Evolutionary conservation across 2,329 filamentous ascomycete genomes (phyloP).

Genomic region (Sporothrix brunneoviolacea): DNA sequence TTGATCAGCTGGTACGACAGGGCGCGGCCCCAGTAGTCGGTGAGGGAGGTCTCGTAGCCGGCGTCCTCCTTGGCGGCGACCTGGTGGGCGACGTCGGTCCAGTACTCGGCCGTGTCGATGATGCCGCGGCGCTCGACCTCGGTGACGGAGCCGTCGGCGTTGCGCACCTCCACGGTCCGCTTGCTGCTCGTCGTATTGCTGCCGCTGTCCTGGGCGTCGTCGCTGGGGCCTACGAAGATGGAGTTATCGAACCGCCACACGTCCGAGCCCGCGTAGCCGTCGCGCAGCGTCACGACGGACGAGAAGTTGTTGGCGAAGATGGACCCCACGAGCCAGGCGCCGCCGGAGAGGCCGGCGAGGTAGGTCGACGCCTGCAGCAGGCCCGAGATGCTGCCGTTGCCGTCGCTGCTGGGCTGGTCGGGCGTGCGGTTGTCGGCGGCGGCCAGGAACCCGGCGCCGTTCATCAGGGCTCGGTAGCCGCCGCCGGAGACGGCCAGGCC

Average conservation of each 20-base stretch:
- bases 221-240: conserved; percentile 29
- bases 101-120: conserved; percentile 44
- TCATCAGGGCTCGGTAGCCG: conserved; percentile 80
- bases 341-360: conserved; percentile 72
- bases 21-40: conserved; percentile 84
- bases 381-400: conserved; percentile 68
- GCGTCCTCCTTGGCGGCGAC: conserved; percentile 56
- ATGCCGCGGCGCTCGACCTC: conserved; percentile 17
- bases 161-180: background rate
- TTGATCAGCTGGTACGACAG: conserved; percentile 83
- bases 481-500: conserved; percentile 75
- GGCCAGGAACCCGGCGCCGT: conserved; percentile 70
- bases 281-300: conserved; percentile 52
- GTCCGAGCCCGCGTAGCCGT: conserved; percentile 29
- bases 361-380: conserved; percentile 78
- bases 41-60: conserved; percentile 64
- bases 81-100: conserved; percentile 47
- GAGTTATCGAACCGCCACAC: conserved; percentile 30
- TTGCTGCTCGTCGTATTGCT: background rate
- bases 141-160: conserved; percentile 19
- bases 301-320: conserved; percentile 81
- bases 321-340: conserved; percentile 78
- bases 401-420: conserved; percentile 53
- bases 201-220: conserved; percentile 20
- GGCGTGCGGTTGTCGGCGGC: conserved; percentile 71